phyloP scores from a whole-genome alignment of 73 alveolate genomes.

The Symbiodinium pilosum region DNA sequence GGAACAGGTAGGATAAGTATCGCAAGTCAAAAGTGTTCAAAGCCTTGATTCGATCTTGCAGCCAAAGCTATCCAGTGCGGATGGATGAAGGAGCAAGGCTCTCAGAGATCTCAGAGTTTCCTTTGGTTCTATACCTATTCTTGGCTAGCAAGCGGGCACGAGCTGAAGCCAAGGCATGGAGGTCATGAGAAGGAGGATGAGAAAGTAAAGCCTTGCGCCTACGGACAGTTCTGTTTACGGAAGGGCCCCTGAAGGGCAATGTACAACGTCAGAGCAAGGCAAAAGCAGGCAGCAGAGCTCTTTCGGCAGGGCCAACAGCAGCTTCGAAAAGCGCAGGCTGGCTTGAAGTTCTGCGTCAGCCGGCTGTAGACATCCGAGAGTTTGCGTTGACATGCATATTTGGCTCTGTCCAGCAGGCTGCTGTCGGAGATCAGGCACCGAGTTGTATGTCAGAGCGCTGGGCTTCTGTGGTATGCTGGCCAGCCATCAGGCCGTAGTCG shows the following conservation, averaged over 20 bases:
- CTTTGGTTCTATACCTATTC: too few relatives aligned
- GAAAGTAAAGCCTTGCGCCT: constrained; percentile 2
- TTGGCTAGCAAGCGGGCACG: too few relatives aligned
- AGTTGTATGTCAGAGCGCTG: neutral
- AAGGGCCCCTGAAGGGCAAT: neutral
- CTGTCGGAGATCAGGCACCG: neutral
- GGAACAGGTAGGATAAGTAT: too few relatives aligned
- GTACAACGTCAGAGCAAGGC: neutral
- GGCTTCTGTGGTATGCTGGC: too few relatives aligned
- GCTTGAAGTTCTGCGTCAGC: too few relatives aligned
- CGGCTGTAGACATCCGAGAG: too few relatives aligned
- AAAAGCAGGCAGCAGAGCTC: constrained; percentile 64
- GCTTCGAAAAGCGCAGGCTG: constrained; percentile 72
- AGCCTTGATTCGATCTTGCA: too few relatives aligned
- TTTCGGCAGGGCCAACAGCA: constrained; percentile 89
- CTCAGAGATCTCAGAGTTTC: neutral
- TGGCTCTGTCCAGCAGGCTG: neutral
- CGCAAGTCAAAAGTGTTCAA: too few relatives aligned
- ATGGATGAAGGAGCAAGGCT: constrained; percentile 69
- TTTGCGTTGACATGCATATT: too few relatives aligned
- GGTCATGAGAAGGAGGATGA: constrained; percentile 94
- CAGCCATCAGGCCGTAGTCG: constrained; percentile 17
- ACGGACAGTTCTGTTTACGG: too few relatives aligned
- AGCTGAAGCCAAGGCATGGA: constrained; percentile 94
- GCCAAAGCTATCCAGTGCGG: neutral